Base-by-base conservation (phyloP, 2,329 filamentous ascomycete genomes). In the Hypomyces perniciosus region DNA sequence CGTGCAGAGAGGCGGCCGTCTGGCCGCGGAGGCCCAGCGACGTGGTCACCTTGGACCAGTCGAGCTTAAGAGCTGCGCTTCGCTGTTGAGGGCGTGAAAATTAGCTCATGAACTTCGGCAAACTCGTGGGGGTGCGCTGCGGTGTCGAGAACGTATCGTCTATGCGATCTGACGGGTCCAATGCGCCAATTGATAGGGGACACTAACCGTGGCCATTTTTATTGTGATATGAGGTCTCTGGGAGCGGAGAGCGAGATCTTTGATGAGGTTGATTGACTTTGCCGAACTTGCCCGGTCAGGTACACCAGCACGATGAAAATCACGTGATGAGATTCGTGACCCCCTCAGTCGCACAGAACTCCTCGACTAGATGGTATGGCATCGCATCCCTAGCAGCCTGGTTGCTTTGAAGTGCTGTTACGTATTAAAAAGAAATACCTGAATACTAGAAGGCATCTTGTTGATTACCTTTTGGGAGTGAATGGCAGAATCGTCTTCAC, bases 41-140 rank as follows among this genome's bases (percentile, higher is more conserved):
- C 76, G 82, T 84, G 75, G 86, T 86, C 68, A 99, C 84, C 79
- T 95, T 93, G 77, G 84, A 84, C 93, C 93, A 99, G 85, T 99
- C 93, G 81, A 99, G 84, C 84, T 97, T 99, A 76, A 95, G 84
- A 75, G 92, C 91, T 80, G 92, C 91, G 83, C 90, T 96, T 83
- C 90, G 88, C 92, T 97, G 73, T 72, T 58, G 46, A 48, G 55
- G 60, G 57, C 60, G 54, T 61, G 60, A 67, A 76, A 79, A 79
- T 80, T 79, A 80, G 78, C 77, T 79, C 77, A 77, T 60, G 54
- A 49, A 41, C 53, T 57, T 35, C 33, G 33, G 12, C 12, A 12
- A 8, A 12, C 8, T 35, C 33, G 33, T 35, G 33, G 8, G 33
- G 33, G 33, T 20, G 40, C 27, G 39, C 29, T 12, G 26, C 40